Evolutionary conservation across 2,329 filamentous ascomycete species (phyloP).

Genomic region (Pseudocercospora eumusae): DNA sequence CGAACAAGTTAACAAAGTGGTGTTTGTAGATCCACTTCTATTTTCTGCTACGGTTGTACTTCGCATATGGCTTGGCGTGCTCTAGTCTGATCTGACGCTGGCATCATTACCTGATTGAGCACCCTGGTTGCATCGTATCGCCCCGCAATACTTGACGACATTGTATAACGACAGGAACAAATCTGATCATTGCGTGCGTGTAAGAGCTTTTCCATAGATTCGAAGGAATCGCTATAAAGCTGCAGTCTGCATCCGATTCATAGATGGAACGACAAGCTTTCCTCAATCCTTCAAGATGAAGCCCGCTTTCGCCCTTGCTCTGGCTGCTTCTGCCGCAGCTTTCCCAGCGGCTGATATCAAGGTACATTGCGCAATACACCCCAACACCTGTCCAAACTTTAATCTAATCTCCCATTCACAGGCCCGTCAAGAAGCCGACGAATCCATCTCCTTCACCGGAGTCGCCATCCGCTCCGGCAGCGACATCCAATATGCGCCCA

Average conservation of each 20-base stretch:
- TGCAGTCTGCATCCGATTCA: background rate
- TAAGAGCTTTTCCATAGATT: background rate
- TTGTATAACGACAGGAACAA: slow-evolving; percentile 1
- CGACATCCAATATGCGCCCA: slow-evolving; percentile 30
- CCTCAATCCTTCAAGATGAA: slow-evolving; percentile 32
- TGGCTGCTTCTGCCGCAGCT: slow-evolving; percentile 28
- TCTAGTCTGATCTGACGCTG: slow-evolving; percentile 5
- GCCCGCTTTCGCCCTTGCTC: slow-evolving; percentile 23
- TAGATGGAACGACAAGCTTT: background rate
- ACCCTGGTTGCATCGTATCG: slow-evolving; percentile 2
- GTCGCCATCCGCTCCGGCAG: slow-evolving; percentile 29
- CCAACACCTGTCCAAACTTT: background rate
- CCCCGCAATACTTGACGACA: slow-evolving; percentile 6
- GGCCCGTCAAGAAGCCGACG: slow-evolving; percentile 2
- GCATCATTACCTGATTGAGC: slow-evolving; percentile 9
- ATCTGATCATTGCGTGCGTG: too few relatives aligned
- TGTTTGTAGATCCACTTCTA: slow-evolving; percentile 1
- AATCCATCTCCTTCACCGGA: slow-evolving; percentile 27
- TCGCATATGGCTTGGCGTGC: background rate
- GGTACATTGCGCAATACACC: slow-evolving; percentile 9
- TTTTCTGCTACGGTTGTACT: background rate
- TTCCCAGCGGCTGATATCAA: slow-evolving; percentile 16
- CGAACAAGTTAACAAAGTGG: background rate
- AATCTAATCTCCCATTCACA: background rate
- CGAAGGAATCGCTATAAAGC: background rate